A percentile compares a stretch with the other conserved stretches of the same genome.
Evolutionary conservation across 306 rosid species (phyloP).

Genomic region (Lathyrus aphaca): DNA sequence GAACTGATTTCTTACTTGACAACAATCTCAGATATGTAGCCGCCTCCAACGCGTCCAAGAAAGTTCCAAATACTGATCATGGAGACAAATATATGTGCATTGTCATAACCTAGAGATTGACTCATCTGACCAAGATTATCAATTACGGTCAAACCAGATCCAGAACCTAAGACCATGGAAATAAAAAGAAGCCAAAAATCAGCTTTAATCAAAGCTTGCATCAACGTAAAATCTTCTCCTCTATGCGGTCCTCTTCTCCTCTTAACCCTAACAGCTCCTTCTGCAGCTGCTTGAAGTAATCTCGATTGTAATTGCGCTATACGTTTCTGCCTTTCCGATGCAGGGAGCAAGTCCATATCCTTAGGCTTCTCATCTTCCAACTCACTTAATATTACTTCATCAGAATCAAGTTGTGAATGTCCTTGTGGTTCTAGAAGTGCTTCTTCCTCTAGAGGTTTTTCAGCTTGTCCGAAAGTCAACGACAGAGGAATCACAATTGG

Average conservation of each 20-base stretch:
- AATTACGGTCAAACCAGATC: slow-evolving; percentile 87
- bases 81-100: slow-evolving; percentile 78
- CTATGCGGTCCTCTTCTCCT: slow-evolving; percentile 82
- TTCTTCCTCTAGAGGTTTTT: slow-evolving; percentile 63
- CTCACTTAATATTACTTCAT: slow-evolving; percentile 66
- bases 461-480: slow-evolving; percentile 45
- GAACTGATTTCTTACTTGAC: slow-evolving; percentile 60
- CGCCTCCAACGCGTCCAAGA: slow-evolving; percentile 93
- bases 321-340: slow-evolving; percentile 51
- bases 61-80: slow-evolving; percentile 97
- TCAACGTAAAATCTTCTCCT: slow-evolving; percentile 89
- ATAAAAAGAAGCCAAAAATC: slow-evolving; percentile 92
- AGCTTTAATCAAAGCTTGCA: slow-evolving; percentile 88
- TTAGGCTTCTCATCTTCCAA: slow-evolving; percentile 62
- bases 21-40: slow-evolving; percentile 84
- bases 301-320: slow-evolving; percentile 51
- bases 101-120: slow-evolving; percentile 70
- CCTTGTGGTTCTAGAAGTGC: slow-evolving; percentile 54
- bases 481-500: slow-evolving; percentile 74
- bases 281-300: slow-evolving; percentile 65
- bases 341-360: slow-evolving; percentile 55
- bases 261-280: slow-evolving; percentile 87
- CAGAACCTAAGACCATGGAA: slow-evolving; percentile 85
- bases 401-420: slow-evolving; percentile 44
- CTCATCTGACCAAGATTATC: slow-evolving; percentile 93